These are phyloP conservation scores for Chaetomium globosum DNA, from an alignment of 2,329 filamentous ascomycete genomes.

Conservation along the genomic window DNA sequence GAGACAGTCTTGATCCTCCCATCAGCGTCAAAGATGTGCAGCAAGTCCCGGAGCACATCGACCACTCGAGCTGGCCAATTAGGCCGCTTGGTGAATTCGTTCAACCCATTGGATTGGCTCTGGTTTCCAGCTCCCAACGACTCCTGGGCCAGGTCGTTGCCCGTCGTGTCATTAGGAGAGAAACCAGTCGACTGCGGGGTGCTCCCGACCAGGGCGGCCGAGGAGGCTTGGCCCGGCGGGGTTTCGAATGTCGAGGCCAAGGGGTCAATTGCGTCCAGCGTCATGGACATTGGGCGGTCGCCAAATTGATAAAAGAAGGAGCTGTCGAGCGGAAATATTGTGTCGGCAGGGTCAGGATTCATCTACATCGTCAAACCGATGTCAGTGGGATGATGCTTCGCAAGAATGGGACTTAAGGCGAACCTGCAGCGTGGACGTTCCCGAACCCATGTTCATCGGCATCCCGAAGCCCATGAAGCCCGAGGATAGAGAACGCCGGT, in stretches of 20 bases:
- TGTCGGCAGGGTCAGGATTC: constrained; percentile 41
- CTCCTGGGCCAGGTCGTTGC: constrained; percentile 26
- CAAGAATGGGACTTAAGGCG: constrained; percentile 24
- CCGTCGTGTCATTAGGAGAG: constrained; percentile 30
- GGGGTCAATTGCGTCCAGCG: constrained; percentile 45
- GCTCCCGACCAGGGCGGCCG: constrained; percentile 13
- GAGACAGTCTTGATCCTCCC: constrained; percentile 86
- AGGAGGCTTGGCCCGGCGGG: constrained; percentile 25
- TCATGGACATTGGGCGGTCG: constrained; percentile 47
- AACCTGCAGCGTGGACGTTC: constrained; percentile 30
- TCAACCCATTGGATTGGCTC: constrained; percentile 48
- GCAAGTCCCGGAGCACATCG: constrained; percentile 84
- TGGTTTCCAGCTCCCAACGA: constrained; percentile 31
- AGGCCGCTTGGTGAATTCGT: constrained; percentile 62
- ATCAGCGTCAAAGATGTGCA: constrained; percentile 83
- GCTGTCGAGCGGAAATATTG: constrained; percentile 52
- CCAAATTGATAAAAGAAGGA: constrained; percentile 43
- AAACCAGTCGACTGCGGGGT: constrained; percentile 27
- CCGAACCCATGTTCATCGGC: constrained; percentile 26
- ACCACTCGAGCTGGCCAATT: constrained; percentile 89
- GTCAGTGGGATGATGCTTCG: constrained; percentile 29
- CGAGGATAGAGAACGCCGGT: constrained; percentile 27
- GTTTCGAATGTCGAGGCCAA: constrained; percentile 38
- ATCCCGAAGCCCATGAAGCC: constrained; percentile 31
- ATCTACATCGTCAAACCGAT: constrained; percentile 34